Evolutionary conservation across 176 grass and related monocot species (phyloP).

Genomic region (Pontederia crassipes): DNA sequence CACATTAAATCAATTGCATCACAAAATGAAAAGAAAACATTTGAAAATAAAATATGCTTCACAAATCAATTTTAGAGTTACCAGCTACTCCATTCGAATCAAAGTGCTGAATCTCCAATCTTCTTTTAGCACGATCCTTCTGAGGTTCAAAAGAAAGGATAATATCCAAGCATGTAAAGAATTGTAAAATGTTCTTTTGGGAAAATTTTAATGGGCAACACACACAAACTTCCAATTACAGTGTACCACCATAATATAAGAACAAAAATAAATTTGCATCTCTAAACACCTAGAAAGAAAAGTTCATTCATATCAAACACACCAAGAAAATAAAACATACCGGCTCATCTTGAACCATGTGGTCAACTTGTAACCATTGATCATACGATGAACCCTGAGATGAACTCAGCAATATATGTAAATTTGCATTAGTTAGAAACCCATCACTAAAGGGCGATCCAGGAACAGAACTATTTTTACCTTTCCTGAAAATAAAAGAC

Average conservation of each 20-base stretch:
- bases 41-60: constrained; percentile 24
- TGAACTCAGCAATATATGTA: constrained; percentile 22
- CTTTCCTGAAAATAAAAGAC: constrained; percentile 59
- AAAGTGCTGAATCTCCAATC: constrained; percentile 54
- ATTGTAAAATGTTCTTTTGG: too few species aligned
- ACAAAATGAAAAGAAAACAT: constrained; percentile 24
- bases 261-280: too few species aligned
- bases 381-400: constrained; percentile 53
- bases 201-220: background rate
- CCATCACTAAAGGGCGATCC: too few species aligned
- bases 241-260: too few species aligned
- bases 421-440: too few species aligned
- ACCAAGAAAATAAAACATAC: constrained; percentile 23
- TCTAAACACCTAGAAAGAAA: constrained; percentile 15
- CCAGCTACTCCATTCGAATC: constrained; percentile 78
- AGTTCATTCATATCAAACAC: background rate
- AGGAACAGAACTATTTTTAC: constrained; percentile 25
- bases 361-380: constrained; percentile 45
- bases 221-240: background rate
- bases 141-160: constrained; percentile 11
- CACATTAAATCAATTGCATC: background rate
- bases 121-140: constrained; percentile 86
- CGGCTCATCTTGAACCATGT: constrained; percentile 61
- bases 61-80: constrained; percentile 25
- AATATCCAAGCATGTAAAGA: background rate